These are phyloP conservation scores for Skeletonema grethae DNA, from an alignment of 108 stramenopile genomes.

Conservation along the genomic window DNA sequence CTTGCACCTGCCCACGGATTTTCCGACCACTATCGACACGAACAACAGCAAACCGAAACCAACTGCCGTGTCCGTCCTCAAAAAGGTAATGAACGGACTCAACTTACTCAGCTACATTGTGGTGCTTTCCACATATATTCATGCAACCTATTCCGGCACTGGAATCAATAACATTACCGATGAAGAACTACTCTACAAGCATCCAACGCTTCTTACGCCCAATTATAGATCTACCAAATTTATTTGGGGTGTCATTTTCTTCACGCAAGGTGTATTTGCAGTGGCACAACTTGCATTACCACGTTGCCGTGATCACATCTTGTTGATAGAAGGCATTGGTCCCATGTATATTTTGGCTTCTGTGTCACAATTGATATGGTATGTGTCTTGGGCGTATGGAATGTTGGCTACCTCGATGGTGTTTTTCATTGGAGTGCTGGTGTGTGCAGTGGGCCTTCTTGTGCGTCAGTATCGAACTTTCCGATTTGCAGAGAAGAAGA, in stretches of 20 bases:
- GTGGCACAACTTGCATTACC: slow-evolving; percentile 51
- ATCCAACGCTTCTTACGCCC: slow-evolving; percentile 87
- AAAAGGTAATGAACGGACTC: slow-evolving; percentile 33
- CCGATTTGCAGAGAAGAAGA: slow-evolving; percentile 6
- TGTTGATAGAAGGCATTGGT: slow-evolving; percentile 28
- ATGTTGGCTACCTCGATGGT: slow-evolving; percentile 26
- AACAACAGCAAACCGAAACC: neutral
- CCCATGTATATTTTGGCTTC: slow-evolving; percentile 20
- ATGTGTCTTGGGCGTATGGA: slow-evolving; percentile 25
- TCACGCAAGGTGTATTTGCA: slow-evolving; percentile 65
- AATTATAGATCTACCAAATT: slow-evolving; percentile 57
- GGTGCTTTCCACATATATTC: slow-evolving; percentile 59
- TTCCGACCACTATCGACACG: neutral
- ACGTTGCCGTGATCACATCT: slow-evolving; percentile 12
- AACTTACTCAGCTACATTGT: slow-evolving; percentile 69
- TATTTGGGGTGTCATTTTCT: slow-evolving; percentile 87
- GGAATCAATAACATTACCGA: slow-evolving; percentile 47
- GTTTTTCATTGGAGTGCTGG: slow-evolving; percentile 9
- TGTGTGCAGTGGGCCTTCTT: slow-evolving; percentile 19
- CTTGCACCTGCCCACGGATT: neutral
- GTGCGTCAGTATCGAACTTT: slow-evolving; percentile 19
- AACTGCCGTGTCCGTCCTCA: neutral
- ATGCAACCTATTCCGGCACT: slow-evolving; percentile 48
- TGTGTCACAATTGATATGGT: slow-evolving; percentile 27
- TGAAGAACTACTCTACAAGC: slow-evolving; percentile 60